Base-by-base conservation (phyloP, 2,329 filamentous ascomycete species). In the Dothiorella sarmentorum region DNA sequence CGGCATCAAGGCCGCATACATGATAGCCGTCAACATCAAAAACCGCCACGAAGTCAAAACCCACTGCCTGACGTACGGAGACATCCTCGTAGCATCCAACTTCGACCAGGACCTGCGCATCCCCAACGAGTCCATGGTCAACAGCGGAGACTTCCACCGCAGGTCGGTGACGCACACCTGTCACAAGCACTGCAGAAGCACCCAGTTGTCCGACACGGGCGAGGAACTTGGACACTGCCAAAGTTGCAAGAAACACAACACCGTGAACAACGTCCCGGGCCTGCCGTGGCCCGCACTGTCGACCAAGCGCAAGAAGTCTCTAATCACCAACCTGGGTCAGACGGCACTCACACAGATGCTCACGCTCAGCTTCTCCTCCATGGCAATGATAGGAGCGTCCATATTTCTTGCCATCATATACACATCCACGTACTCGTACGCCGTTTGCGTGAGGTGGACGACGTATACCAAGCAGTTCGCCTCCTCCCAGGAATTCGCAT, bases 191-290 rank as follows among this genome's bases (percentile, higher is more conserved):
- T 71, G 66, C 62, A 65, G 62, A n/a, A 62, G 59, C 22, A 56
- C 51, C 2, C 59, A 66, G 11, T 62, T 66, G 0, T 43, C 56
- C 13, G 17, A 24, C 17, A 38, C 61, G 35, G 24, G 53, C 64
- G 69, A 69, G 42, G 69, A 70, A 52, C 61, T 71, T 10, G 68
- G 67, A 3, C 67, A 70, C 49, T 71, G 68, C 40, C 69, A 71
- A 37, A 68, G 65, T 24, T 70, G 67, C 56, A 67, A 64, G 24
- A 69, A 66, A 35, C 67, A 61, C 58, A 68, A 69, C 47, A 60
- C 13, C 1, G 42, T 59, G 27, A 63, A 68, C 59, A 66, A 63
- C 31, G 61, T 64, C 10, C 60, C 62, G 10, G 63, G 65, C 7
- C 45, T 64, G 27, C 63, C 63, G 1, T 69, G 69, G 56, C 67